Conservation (phyloP, 805 yeast species). For the Candida argentea region DNA sequence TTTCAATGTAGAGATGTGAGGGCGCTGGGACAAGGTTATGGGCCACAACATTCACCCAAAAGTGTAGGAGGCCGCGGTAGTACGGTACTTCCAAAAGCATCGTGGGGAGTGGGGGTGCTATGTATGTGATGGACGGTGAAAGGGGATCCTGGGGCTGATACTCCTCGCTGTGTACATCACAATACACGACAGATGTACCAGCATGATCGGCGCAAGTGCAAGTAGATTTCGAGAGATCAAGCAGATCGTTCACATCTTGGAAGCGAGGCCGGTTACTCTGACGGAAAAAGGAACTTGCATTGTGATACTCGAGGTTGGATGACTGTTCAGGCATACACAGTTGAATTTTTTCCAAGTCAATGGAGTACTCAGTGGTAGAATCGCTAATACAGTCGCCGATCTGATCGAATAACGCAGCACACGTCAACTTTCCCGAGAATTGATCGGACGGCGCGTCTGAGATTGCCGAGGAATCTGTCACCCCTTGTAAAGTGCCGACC, state of each 20-base stretch:
- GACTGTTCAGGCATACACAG: constrained; percentile 10
- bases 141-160: too few species aligned
- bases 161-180: neutral
- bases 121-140: constrained; percentile 24
- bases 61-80: constrained; percentile 52
- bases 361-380: constrained; percentile 24
- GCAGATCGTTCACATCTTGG: constrained; percentile 1
- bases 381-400: too few species aligned
- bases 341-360: constrained; percentile 26
- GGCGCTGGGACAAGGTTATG: constrained; percentile 59
- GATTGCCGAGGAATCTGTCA: neutral
- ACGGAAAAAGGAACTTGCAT: neutral
- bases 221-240: constrained; percentile 3
- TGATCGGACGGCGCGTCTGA: neutral
- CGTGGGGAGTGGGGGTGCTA: constrained; percentile 42
- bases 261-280: neutral
- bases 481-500: too few species aligned
- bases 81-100: constrained; percentile 47
- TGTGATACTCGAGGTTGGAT: constrained; percentile 7
- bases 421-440: too few species aligned
- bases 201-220: neutral
- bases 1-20: constrained; percentile 38
- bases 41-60: constrained; percentile 53
- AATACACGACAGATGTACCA: neutral
- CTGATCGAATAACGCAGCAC: too few species aligned